phyloP scores from a whole-genome alignment of 1,284 basidiomycete genomes.

The Cerrena zonata region DNA sequence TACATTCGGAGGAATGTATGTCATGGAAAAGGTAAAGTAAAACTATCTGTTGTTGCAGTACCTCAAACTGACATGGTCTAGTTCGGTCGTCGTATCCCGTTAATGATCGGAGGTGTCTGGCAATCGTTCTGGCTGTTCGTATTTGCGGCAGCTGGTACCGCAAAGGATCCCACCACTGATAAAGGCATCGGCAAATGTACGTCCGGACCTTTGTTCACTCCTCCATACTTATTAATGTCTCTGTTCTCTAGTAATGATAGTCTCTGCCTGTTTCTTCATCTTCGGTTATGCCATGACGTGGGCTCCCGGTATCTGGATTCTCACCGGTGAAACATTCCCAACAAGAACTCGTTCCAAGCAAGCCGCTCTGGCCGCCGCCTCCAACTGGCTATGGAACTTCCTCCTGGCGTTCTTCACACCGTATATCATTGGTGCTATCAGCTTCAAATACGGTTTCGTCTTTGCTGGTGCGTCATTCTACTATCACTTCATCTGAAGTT shows the following conservation, averaged over 20 bases:
- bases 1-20: constrained; percentile 64
- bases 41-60: background rate
- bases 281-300: constrained; percentile 74
- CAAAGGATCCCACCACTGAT: constrained; percentile 47
- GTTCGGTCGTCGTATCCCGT: constrained; percentile 57
- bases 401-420: constrained; percentile 73
- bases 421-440: constrained; percentile 53
- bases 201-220: constrained; percentile 12
- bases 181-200: constrained; percentile 48
- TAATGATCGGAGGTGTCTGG: constrained; percentile 70
- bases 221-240: background rate
- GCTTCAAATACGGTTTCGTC: constrained; percentile 68
- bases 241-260: constrained; percentile 57
- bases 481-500: background rate
- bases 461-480: constrained; percentile 47
- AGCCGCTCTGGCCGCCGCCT: constrained; percentile 63
- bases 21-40: constrained; percentile 54
- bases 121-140: constrained; percentile 73
- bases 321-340: constrained; percentile 74
- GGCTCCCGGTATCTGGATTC: constrained; percentile 70
- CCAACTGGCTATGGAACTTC: constrained; percentile 74
- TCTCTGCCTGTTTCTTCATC: constrained; percentile 76
- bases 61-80: constrained; percentile 16
- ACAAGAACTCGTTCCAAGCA: constrained; percentile 73
- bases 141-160: constrained; percentile 71